Evolutionary conservation across 2,329 filamentous ascomycete species (phyloP).

Genomic region (Aureobasidium namibiae): DNA sequence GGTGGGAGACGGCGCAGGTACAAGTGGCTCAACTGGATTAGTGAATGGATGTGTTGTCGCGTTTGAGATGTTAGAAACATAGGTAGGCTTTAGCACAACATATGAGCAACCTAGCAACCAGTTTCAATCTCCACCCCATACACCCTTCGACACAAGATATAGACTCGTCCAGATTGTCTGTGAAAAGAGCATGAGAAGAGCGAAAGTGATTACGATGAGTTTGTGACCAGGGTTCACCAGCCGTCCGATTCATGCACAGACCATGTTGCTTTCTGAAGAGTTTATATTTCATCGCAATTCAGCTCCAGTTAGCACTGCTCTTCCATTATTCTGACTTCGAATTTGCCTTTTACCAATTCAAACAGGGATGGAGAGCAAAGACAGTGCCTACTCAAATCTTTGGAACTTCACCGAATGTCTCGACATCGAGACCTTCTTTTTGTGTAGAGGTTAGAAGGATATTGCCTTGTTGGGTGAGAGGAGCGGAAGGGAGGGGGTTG

Average conservation of each 20-base stretch:
- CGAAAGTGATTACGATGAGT: too few species aligned
- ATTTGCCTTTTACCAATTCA: slow-evolving; percentile 14
- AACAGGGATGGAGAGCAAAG: slow-evolving; percentile 13
- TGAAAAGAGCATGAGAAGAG: too few species aligned
- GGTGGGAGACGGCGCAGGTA: too few species aligned
- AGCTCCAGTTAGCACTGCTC: slow-evolving; percentile 9
- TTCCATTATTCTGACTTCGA: slow-evolving; percentile 13
- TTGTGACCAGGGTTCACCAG: neutral
- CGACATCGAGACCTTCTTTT: slow-evolving; percentile 1
- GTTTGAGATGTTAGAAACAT: too few species aligned
- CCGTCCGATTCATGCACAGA: neutral
- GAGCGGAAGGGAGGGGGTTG: neutral
- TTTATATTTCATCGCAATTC: neutral
- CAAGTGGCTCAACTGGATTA: too few species aligned
- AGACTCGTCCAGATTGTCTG: too few species aligned
- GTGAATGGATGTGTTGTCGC: too few species aligned
- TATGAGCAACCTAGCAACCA: too few species aligned
- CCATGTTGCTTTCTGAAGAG: neutral
- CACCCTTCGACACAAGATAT: too few species aligned
- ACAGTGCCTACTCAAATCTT: slow-evolving; percentile 12
- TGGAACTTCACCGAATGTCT: slow-evolving; percentile 7
- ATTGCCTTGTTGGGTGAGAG: neutral
- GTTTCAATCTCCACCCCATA: too few species aligned
- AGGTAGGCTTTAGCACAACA: too few species aligned
- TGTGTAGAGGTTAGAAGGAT: neutral